Base-by-base conservation (phyloP, 176 grass and related monocot genomes). In the Phoenix roebelenii region DNA sequence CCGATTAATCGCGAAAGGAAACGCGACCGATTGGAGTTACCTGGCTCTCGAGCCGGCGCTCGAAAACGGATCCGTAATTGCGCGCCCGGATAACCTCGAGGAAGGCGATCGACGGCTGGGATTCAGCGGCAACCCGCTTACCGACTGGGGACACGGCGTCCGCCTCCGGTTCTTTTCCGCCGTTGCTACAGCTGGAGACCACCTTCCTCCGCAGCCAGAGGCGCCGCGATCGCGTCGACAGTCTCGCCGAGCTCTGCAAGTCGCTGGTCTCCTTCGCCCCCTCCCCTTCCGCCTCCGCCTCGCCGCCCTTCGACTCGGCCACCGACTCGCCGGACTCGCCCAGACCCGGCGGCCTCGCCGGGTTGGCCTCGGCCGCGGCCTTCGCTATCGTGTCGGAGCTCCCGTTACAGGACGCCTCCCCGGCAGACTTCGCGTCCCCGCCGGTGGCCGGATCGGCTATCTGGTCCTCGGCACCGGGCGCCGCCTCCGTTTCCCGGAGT, bases 1-100 rank as follows among this genome's bases (percentile, higher is more conserved):
- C 35, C 9, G 35, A 44, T 44, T 44, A 44, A 44, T 44, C 35
- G 35, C 35, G 35, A 12, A 44, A 44, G 5, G 35, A 44, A 44
- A 44, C 7, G 35, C 35, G 35, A 44, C 9, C 1, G 12, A 44
- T 44, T 14, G 35, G 23, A 55, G 49, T 61, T 87, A 96, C 92
- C 92, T 90, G 92, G 60, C 66, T 79, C 58, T 87, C 87, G 71
- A 85, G 87, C 59, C 92, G 84, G 52, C 86, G 83, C 53, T 88
- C 72, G 78, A 97, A 97, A 63, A 85, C 28, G 58, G 84, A 53
- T 25, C 75, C 87, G 16, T 63, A 66, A 66, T 88, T 90, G 76
- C 78, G 80, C 63, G 81, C 62, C 51, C 66, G 75, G 50, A 97
- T 32, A 39, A 66, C 66, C 69, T 88, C 78, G 49, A 97, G 80